A percentile compares a stretch with the other conserved stretches of the same genome.
Conservation (phyloP, 768 basidiomycete genomes). For the Phylloporus rhodoxanthus region DNA sequence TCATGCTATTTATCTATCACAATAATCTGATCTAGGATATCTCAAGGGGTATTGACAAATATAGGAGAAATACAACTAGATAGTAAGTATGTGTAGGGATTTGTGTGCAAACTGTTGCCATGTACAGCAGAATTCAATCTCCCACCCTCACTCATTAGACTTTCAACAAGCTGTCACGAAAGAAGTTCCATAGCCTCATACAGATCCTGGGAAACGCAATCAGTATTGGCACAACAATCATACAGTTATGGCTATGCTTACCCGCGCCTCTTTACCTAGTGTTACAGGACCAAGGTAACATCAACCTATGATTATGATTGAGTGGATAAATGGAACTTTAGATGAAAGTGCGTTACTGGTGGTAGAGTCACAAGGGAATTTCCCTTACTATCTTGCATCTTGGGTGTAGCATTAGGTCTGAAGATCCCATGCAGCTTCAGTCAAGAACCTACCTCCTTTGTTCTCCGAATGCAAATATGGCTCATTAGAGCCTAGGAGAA, state of each 20-base stretch:
- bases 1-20: no score
- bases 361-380: constrained; percentile 72
- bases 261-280: constrained; percentile 59
- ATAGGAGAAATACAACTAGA: no score
- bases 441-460: constrained; percentile 58
- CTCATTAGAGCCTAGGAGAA: constrained; percentile 62
- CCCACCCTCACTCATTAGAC: constrained; percentile 39
- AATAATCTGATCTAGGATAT: no score
- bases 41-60: no score
- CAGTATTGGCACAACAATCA: neutral
- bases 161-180: constrained; percentile 59
- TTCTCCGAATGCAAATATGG: constrained; percentile 72
- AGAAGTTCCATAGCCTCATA: constrained; percentile 66
- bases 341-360: constrained; percentile 36
- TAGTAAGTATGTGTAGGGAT: no score
- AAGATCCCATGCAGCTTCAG: neutral
- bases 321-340: neutral
- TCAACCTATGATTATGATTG: constrained; percentile 49
- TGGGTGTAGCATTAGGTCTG: constrained; percentile 15
- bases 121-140: constrained; percentile 30
- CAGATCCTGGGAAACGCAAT: constrained; percentile 38
- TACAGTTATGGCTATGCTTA: constrained; percentile 27
- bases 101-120: no score
- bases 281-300: constrained; percentile 66
- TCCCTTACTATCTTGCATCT: constrained; percentile 84